Evolutionary conservation across 345 rosid genomes (phyloP), one percentile per base, ranked within the genome.

Genomic region (Linum trigynum): DNA sequence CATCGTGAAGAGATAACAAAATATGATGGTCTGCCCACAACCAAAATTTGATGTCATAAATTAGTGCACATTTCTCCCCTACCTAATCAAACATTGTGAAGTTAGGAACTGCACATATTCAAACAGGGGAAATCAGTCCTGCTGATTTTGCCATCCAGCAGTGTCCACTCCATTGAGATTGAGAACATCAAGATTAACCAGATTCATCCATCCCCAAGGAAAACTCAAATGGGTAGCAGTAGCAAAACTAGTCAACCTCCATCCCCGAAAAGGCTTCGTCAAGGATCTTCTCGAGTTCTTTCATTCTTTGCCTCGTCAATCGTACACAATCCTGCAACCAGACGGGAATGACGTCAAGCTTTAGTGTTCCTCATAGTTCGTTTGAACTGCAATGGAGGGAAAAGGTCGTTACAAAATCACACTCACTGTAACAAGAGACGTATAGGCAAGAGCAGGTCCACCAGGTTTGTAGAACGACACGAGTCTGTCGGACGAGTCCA

Each of bases 401-500:
- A 5, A 57, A 38, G 35, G 37, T 23, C 41, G 32, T 23, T 23
- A 23, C 50, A 12, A 37, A 69, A 39, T 51, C 23, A 66, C 63
- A 69, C 76, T 85, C 56, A 86, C 98, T 88, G 81, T 84, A 66
- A 88, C 73, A 75, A 84, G 76, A 11, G 85, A 77, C 36, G 89
- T 75, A 62, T 76, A 71, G 1, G 87, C 91, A 14, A 90, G 88
- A 87, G 72, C 88, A 0, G 74, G 68, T 60, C 98, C 97, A 66
- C 97, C 98, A 32, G 97, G 88, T 74, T 88, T 88, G 68, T 86
- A 83, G 64, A 92, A 79, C 7, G 94, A 86, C 38, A 92, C 86
- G 57, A 90, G 82, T 70, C 84, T 86, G 66, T 73, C 74, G 4
- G 84, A 85, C 65, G 86, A 75, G 76, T 92, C 90, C 70, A 92